Evolutionary conservation across 768 basidiomycete genomes (phyloP), one percentile per base, ranked within the genome.

Genomic region (Leccinum variicolor): DNA sequence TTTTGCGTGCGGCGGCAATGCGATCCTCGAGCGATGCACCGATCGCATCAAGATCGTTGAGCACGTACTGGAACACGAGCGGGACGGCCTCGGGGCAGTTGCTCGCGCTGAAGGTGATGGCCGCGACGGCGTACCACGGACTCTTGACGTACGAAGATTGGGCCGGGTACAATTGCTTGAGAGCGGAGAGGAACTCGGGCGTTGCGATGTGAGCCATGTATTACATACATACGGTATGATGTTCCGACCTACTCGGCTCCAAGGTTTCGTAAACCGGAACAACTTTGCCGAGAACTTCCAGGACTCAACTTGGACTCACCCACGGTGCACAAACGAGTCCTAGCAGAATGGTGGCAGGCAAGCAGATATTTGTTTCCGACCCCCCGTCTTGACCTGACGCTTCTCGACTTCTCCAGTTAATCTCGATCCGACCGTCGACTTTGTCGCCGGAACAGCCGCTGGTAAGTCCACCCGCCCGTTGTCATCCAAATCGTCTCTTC

Each of bases 371-470:
- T 7, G 31, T 26, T 26, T 33, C 26, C 23, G 13, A 45, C n/a
- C 13, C n/a, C 13, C 23, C 36, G 21, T 15, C n/a, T 23, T 31
- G 31, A 31, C 34, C n/a, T 19, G 11, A 50, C 25, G 13, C 25
- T 33, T n/a, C 28, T 39, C 8, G 7, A 29, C 9, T n/a, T 50
- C 3, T 6, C 26, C 53, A 68, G 66, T 59, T 51, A 66, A 70
- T 47, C 77, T 86, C 41, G 77, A 84, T 64, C 88, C 90, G 2
- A 81, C 81, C 2, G 70, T 90, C 21, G 90, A 95, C 68, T 93
- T 94, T 69, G 68, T 84, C 43, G 90, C 90, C 5, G 92, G 92
- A 6, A 91, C 90, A 0, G 73, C 86, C 33, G 84, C 85, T 56
- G 82, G 83, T 80, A 46, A 3, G 28, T n/a, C 0, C 4, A 39